Percentiles rank a stretch among this genome's conserved stretches.
phyloP scores from a whole-genome alignment of 306 rosid species.

The Prosopis cineraria region DNA sequence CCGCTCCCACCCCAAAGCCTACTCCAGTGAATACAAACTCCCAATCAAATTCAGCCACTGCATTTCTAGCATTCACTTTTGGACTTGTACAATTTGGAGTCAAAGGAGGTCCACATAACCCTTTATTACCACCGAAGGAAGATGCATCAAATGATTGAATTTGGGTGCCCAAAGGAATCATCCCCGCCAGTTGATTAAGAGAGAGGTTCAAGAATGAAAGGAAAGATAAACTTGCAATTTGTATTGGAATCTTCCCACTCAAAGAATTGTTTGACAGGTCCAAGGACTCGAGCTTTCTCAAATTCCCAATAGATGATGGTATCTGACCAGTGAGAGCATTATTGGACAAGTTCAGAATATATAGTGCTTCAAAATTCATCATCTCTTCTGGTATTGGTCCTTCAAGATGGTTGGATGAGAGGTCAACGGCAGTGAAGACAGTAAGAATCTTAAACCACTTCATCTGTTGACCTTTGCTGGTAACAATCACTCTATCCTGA shows the following conservation, averaged over 20 bases:
- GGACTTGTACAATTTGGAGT: conserved; percentile 5
- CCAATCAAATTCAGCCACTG: conserved; percentile 58
- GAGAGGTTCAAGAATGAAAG: conserved; percentile 49
- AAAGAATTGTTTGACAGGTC: conserved; percentile 52
- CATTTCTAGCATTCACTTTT: background rate
- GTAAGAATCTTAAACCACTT: conserved; percentile 46
- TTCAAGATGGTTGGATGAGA: conserved; percentile 48
- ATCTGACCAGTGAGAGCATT: conserved; percentile 50
- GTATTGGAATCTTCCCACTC: conserved; percentile 42
- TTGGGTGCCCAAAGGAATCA: conserved; percentile 45
- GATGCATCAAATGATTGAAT: conserved; percentile 34
- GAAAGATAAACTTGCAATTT: conserved; percentile 39
- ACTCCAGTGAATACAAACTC: conserved; percentile 60
- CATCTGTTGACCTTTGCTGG: conserved; percentile 41
- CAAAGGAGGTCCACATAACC: conserved; percentile 51
- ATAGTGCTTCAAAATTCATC: conserved; percentile 40
- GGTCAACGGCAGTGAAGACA: conserved; percentile 44
- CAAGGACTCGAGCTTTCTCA: conserved; percentile 50
- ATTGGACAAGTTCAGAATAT: conserved; percentile 50
- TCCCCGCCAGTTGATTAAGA: conserved; percentile 38
- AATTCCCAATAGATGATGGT: conserved; percentile 42
- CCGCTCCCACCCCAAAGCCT: conserved; percentile 90
- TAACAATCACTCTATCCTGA: conserved; percentile 42
- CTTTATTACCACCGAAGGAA: conserved; percentile 39
- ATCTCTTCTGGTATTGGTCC: conserved; percentile 53